Base-by-base conservation (phyloP, 2,329 filamentous ascomycete genomes). In the Knufia petricola region DNA sequence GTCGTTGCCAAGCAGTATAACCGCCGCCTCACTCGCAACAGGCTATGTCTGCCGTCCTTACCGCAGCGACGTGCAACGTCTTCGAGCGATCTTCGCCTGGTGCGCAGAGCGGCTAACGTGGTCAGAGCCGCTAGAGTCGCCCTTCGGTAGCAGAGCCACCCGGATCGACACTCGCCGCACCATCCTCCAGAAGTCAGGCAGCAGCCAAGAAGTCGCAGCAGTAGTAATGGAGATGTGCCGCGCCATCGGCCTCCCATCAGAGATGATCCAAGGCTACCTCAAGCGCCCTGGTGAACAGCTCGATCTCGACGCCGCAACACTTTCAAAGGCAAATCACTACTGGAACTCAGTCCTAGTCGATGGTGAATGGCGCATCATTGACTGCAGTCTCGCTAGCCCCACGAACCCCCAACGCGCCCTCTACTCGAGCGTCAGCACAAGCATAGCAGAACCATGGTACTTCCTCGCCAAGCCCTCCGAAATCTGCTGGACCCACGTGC, bases 21-120 rank as follows among this genome's bases (percentile, higher is more conserved):
- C 85, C 13, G 81, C 90, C 0, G 78, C 83, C 21, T 85, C 84
- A 24, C 72, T 98, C 13, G 88, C 92, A 0, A 92, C 92, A 50
- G 87, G 84, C 1, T 95, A 95, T 62, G 81, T 98, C 9, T 98
- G 94, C 62, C 80, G 92, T 23, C 94, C 92, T 0, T 95, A 95
- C 64, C 78, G 89, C 51, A 95, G 87, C 65, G 90, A 96, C 59
- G 87, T 95, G 0, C 92, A 98, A 64, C 79, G 89, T 30, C 69
- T 98, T 21, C 79, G 94, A 20, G 90, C 92, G 13, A 96, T 98
- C 53, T 98, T 96, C 61, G 95, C 86, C 1, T 98, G 90, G 90
- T 87, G 94, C 3, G 79, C 87, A n/a, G 92, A 98, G 63, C 88
- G 90, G 58, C 82, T 98, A 49, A 79, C 78, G 26, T 98, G 92